Evolutionary conservation across 1,284 basidiomycete genomes (phyloP), one percentile per base, ranked within the genome.

Genomic region (Melampsora larici-populina): DNA sequence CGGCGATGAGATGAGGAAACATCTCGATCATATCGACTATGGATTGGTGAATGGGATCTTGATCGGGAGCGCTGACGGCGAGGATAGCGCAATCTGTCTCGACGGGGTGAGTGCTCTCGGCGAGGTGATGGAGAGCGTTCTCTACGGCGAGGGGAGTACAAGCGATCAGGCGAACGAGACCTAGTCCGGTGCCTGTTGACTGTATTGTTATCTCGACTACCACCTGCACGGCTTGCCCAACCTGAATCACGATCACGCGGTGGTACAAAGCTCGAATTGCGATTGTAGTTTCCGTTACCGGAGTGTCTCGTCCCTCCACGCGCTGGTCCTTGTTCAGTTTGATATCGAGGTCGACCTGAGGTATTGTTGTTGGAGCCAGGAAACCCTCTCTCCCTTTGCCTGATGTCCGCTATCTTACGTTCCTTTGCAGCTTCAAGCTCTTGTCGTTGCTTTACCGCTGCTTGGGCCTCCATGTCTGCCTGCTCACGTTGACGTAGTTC

Each of bases 401-500:
- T 64, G 21, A 83, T 80, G 65, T 81, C 82, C 36, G 83, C 81
- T 40, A 83, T 78, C 85, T 76, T 69, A 74, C 70, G 79, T 71
- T 80, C 81, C 72, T 80, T 81, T 72, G 70, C 88, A 85, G 78
- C 88, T 89, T 40, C 86, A 84, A 60, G 88, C 87, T 69, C 88
- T 85, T 70, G 90, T 87, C 79, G 70, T 65, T 74, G 63, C 79
- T 92, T 90, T 80, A 92, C 90, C 21, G 91, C 83, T 26, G 89
- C 86, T 51, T 78, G 51, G 62, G 79, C 70, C 67, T 79, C 62
- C 18, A 87, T 87, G 79, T 92, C 92, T 64, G 83, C 82, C 78
- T 88, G 89, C 80, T 90, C 89, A n/a, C 89, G 88, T 78, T 87
- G 87, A 40, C 92, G 87, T 87, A 98, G 89, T 84, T 99, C 96